Evolutionary conservation across 768 basidiomycete species (phyloP).

Genomic region (Tephrocybe sp.): DNA sequence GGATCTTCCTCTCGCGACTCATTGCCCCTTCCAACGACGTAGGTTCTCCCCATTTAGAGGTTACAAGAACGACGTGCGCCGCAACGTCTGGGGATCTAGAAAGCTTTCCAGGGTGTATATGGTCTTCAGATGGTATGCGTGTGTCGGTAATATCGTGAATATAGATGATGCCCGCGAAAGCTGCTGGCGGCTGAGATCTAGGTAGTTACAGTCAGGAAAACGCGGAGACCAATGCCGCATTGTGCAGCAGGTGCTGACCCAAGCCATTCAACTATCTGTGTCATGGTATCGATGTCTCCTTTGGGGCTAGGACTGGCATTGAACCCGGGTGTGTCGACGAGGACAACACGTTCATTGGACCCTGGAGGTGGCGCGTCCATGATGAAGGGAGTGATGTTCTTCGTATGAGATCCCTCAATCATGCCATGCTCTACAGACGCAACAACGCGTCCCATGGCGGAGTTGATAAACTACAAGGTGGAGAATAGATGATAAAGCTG

Average conservation of each 20-base stretch:
- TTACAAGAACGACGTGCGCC: not conserved
- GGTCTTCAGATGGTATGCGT: not conserved
- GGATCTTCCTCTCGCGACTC: not conserved
- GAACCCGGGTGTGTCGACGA: slow-evolving; percentile 2
- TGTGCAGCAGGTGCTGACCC: not conserved
- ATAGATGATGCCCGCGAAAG: slow-evolving; percentile 1
- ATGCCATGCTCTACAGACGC: not conserved
- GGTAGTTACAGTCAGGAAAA: not conserved
- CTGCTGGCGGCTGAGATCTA: not conserved
- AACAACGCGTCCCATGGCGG: not conserved
- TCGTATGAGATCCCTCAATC: not conserved
- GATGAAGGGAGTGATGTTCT: not conserved
- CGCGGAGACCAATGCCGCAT: not conserved
- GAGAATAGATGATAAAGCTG: no score
- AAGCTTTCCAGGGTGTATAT: slow-evolving; percentile 5
- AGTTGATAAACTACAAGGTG: slow-evolving; percentile 3
- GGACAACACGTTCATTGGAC: not conserved
- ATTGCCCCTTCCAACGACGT: not conserved
- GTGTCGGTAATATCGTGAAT: slow-evolving; percentile 5
- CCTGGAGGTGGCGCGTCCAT: not conserved
- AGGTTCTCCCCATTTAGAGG: slow-evolving; percentile 6
- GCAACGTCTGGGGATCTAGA: not conserved
- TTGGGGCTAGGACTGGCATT: not conserved
- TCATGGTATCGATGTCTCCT: not conserved
- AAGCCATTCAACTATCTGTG: not conserved